Conservation (phyloP, 1,284 basidiomycete genomes). For the Trichosporon inkin region DNA sequence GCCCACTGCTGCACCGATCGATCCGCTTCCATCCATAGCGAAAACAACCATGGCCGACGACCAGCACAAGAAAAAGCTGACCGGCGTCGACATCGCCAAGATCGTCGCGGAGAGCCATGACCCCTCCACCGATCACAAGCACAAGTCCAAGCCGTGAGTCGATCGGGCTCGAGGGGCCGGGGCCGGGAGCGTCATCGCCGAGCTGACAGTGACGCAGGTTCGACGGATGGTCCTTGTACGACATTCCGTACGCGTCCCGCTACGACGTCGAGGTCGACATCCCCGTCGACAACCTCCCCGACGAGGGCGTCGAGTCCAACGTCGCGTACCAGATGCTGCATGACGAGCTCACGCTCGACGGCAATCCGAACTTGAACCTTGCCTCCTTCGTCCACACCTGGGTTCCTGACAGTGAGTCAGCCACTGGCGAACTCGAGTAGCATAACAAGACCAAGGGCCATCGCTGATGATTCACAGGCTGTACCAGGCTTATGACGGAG, state of each 20-base stretch:
- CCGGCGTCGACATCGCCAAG: conserved; percentile 46
- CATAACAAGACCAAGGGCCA: no score
- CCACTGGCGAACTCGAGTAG: no score
- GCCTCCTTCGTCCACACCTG: conserved; percentile 69
- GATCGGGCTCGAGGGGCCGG: not conserved
- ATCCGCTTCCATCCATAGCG: no score
- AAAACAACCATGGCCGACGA: not conserved
- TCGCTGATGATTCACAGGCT: conserved; percentile 43
- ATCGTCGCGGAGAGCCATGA: conserved; percentile 32
- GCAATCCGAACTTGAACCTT: conserved; percentile 71
- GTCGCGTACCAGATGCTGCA: conserved; percentile 74
- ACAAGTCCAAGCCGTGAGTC: conserved; percentile 9
- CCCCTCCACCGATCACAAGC: not conserved
- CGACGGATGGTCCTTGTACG: conserved; percentile 31
- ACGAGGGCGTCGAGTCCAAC: conserved; percentile 46
- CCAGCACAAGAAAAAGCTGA: conserved; percentile 26
- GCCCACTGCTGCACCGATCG: no score
- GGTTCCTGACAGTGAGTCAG: conserved; percentile 54
- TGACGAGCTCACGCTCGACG: conserved; percentile 77
- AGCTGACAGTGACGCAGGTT: not conserved
- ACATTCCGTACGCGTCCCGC: conserved; percentile 41
- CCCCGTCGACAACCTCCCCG: conserved; percentile 51
- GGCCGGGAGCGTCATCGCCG: not conserved
- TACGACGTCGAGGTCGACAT: conserved; percentile 42
- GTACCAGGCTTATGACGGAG: conserved; percentile 69